These are phyloP conservation scores for Nitzschia sp. DNA, from an alignment of 108 stramenopile species.

Conservation along the genomic window DNA sequence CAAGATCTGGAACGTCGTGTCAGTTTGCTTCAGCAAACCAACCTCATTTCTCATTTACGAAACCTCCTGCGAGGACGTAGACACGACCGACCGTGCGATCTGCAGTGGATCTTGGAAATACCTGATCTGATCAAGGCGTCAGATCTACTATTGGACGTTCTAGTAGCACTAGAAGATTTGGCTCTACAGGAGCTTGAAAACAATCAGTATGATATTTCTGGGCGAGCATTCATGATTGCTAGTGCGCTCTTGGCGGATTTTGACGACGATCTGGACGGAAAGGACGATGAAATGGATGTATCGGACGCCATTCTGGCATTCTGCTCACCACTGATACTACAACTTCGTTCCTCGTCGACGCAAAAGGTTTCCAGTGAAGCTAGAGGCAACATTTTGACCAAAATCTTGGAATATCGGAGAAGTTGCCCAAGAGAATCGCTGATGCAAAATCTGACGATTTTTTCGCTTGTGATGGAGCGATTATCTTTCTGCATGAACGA, in stretches of 20 bases:
- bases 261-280: background rate
- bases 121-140: background rate
- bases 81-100: conserved; percentile 17
- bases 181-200: conserved; percentile 26
- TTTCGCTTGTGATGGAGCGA: conserved; percentile 38
- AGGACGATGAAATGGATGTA: background rate
- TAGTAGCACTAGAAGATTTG: conserved; percentile 33
- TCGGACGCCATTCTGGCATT: background rate
- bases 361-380: background rate
- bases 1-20: conserved; percentile 28
- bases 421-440: background rate
- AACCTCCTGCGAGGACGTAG: background rate
- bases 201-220: conserved; percentile 50
- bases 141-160: background rate
- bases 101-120: conserved; percentile 26
- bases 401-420: conserved; percentile 3
- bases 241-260: conserved; percentile 27
- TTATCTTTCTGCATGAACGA: conserved; percentile 42
- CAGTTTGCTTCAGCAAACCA: background rate
- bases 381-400: background rate
- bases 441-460: background rate
- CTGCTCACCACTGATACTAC: background rate
- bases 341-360: background rate
- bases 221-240: conserved; percentile 53
- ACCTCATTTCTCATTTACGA: background rate